Base-by-base conservation (phyloP, 176 grass and related monocot genomes). In the Carex pumila region DNA sequence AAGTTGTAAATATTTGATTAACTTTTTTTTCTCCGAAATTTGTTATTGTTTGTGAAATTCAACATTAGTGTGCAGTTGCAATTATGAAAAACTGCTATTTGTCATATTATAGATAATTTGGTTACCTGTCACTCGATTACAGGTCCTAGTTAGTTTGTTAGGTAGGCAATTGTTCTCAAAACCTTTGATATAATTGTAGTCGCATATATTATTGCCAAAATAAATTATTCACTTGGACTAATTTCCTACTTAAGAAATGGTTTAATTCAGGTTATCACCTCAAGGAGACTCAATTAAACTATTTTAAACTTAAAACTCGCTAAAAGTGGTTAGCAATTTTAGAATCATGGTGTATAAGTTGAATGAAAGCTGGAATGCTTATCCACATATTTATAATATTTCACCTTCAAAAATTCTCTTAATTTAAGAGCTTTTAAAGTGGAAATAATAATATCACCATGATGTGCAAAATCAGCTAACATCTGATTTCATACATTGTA, bases 151-250 rank as follows among this genome's bases (percentile, higher is more conserved):
- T 78, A 57, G 73, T 53, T 34, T 78, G 73, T 78, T 78, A 78
- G 73, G 73, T 78, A 75, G 73, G 50, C 73, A 77, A 77, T 77
- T 77, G 25, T 77, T 77, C 50, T 77, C 73, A 77, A 32, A 32
- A 57, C 21, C 22, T 32, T 34, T 55, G 73, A 77, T 32, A 77
- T 54, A 56, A 54, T 77, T 55, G 21, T 77, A 77, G 56, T 56
- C 25, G 0, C n/a, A 73, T 50, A 22, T 73, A 25, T 73, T 52
- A 52, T 73, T 1, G 13, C 41, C 43, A 21, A 73, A 73, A 17
- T 17, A 53, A 34, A 18, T 21, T 71, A 19, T 45, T 56, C 13
- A 54, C 50, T 32, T 77, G 73, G 19, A 21, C 47, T 50, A 53
- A 13, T 75, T 25, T 75, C 21, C 71, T 30, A 49, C 53, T 75